phyloP scores from a whole-genome alignment of 2,329 filamentous ascomycete genomes.

The Pyricularia sp. region DNA sequence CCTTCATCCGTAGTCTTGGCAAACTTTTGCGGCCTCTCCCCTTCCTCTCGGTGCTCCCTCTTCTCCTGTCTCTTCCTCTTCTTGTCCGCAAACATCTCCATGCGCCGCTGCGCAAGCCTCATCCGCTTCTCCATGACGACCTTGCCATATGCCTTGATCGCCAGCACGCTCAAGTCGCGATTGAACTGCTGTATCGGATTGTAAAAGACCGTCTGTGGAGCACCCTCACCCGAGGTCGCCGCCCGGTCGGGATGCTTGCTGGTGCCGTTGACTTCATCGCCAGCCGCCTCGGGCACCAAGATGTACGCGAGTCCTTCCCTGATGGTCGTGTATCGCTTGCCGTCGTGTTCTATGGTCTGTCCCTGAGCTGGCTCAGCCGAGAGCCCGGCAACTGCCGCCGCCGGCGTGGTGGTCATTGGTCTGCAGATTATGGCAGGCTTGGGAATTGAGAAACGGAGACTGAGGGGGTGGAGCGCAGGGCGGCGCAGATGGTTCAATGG shows the following conservation, averaged over 20 bases:
- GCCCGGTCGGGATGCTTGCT: slow-evolving; percentile 9
- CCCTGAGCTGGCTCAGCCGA: slow-evolving; percentile 1
- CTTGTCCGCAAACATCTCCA: slow-evolving; percentile 32
- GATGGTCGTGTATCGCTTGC: slow-evolving; percentile 36
- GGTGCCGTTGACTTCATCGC: slow-evolving; percentile 12
- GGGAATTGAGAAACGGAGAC: background rate
- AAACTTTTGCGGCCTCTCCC: slow-evolving; percentile 10
- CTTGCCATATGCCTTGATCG: slow-evolving; percentile 79
- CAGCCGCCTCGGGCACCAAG: slow-evolving; percentile 32
- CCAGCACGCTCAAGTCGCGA: slow-evolving; percentile 82
- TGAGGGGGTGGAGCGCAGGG: background rate
- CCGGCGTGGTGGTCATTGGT: background rate
- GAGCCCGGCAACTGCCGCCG: background rate
- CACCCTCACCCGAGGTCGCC: slow-evolving; percentile 36
- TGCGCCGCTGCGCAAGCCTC: slow-evolving; percentile 40
- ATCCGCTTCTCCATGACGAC: slow-evolving; percentile 38
- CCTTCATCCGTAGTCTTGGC: slow-evolving; percentile 28
- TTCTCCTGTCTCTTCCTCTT: slow-evolving; percentile 27
- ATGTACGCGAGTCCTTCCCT: slow-evolving; percentile 46
- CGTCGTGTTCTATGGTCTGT: slow-evolving; percentile 23
- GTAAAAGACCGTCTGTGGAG: slow-evolving; percentile 80
- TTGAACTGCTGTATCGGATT: slow-evolving; percentile 99
- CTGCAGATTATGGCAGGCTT: background rate
- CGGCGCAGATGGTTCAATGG: background rate
- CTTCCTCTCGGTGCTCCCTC: slow-evolving; percentile 14